Evolutionary conservation across 169 alveolate genomes (phyloP).

Genomic region (Cyclospora cayetanensis): DNA sequence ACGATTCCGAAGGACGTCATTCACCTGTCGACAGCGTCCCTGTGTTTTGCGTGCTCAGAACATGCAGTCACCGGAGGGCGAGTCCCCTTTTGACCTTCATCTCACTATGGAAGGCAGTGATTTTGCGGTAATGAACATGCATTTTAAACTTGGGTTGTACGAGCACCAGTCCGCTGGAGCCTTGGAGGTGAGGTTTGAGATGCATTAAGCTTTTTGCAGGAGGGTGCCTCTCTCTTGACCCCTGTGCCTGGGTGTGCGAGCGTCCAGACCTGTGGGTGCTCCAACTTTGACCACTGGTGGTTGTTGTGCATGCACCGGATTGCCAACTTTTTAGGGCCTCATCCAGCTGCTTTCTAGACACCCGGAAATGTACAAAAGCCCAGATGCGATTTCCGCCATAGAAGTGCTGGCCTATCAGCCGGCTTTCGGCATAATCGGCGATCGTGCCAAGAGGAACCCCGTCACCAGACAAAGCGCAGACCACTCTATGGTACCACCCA

Average conservation of each 20-base stretch:
- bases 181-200: slow-evolving; percentile 78
- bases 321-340: neutral
- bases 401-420: slow-evolving; percentile 81
- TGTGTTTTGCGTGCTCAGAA: neutral
- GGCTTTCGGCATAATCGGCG: slow-evolving; percentile 91
- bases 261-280: neutral
- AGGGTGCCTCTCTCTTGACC: slow-evolving; percentile 54
- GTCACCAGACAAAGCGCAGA: slow-evolving; percentile 87
- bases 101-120: slow-evolving; percentile 78
- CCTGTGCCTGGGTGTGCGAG: slow-evolving; percentile 16
- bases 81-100: slow-evolving; percentile 81
- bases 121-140: slow-evolving; percentile 87
- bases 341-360: slow-evolving; percentile 35
- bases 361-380: slow-evolving; percentile 11
- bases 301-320: neutral
- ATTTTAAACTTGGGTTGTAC: slow-evolving; percentile 89
- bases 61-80: slow-evolving; percentile 51
- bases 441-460: slow-evolving; percentile 88
- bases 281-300: neutral
- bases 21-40: neutral
- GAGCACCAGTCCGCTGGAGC: slow-evolving; percentile 94
- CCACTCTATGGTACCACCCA: slow-evolving; percentile 82
- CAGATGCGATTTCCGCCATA: slow-evolving; percentile 67
- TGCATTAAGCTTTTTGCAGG: neutral
- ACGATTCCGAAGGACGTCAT: too few relatives aligned